phyloP scores from a whole-genome alignment of 2,329 filamentous ascomycete genomes.

The Botrytis sinoallii region DNA sequence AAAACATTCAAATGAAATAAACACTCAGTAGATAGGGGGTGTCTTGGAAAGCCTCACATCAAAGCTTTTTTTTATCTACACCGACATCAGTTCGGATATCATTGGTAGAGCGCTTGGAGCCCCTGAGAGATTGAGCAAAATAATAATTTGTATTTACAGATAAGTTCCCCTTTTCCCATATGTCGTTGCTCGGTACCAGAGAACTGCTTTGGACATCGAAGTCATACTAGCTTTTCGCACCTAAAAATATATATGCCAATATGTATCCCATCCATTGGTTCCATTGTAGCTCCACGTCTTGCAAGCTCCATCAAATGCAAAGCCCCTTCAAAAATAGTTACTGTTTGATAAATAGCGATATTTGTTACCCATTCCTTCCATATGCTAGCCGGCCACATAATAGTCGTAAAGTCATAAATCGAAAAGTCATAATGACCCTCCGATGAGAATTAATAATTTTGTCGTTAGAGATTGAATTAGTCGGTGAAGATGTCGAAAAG shows the following conservation, averaged over 20 bases:
- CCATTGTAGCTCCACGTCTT: neutral
- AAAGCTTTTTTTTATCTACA: conserved; percentile 1
- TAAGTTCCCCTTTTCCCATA: conserved; percentile 3
- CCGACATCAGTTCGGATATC: neutral
- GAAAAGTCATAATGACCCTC: neutral
- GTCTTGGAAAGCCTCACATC: neutral
- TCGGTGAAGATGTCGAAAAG: neutral
- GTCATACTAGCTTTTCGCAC: neutral
- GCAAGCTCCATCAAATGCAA: conserved; percentile 7
- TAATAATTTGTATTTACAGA: conserved; percentile 15
- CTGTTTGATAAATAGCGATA: conserved; percentile 15
- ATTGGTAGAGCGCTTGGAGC: neutral
- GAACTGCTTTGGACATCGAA: neutral
- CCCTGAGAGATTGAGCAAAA: neutral
- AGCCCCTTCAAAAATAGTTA: conserved; percentile 8
- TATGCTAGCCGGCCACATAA: neutral
- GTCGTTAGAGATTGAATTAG: neutral
- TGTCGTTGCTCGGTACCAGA: neutral
- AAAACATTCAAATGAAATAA: neutral
- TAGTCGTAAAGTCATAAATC: conserved; percentile 6
- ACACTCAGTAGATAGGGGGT: neutral
- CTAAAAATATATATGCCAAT: conserved; percentile 16
- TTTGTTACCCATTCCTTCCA: conserved; percentile 6
- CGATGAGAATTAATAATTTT: neutral
- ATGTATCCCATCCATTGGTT: neutral